A percentile compares a stretch with the other conserved stretches of the same genome.
phyloP scores from a whole-genome alignment of 179 eudicot species.

The Camellia oleifera region DNA sequence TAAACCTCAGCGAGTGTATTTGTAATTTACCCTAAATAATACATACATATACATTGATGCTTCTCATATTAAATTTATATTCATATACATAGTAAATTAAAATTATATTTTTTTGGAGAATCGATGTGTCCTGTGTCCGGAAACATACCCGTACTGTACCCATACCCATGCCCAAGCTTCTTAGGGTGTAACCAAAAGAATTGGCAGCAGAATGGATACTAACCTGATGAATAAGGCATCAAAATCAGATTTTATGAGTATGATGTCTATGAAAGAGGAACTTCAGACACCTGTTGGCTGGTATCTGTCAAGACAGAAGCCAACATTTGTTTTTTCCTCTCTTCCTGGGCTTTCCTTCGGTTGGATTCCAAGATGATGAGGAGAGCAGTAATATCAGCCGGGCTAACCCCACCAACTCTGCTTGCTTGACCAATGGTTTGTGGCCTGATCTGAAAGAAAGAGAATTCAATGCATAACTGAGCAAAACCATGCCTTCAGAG shows the following conservation, averaged over 20 bases:
- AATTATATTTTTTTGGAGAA: no score
- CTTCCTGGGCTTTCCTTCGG: conserved; percentile 63
- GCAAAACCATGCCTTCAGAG: background rate
- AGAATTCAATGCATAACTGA: background rate
- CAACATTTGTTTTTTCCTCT: conserved; percentile 37
- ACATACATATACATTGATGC: no score
- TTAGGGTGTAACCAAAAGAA: background rate
- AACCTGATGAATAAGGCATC: background rate
- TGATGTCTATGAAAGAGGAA: conserved; percentile 37
- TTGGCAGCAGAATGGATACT: conserved; percentile 1
- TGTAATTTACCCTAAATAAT: no score
- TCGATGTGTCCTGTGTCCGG: no score
- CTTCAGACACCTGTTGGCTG: conserved; percentile 32
- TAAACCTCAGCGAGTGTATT: no score
- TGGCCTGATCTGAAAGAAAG: conserved; percentile 70
- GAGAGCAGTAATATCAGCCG: conserved; percentile 91
- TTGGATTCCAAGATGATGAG: conserved; percentile 77
- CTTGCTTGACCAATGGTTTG: conserved; percentile 97
- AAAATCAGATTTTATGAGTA: background rate
- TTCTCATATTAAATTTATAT: no score
- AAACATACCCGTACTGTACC: no score
- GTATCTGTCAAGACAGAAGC: conserved; percentile 42
- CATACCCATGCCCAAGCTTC: background rate
- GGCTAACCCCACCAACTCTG: conserved; percentile 95
- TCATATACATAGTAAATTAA: no score